Evolutionary conservation across 495 filamentous ascomycete genomes (phyloP), one percentile per base, ranked within the genome.

Genomic region (Glonium stellatum): DNA sequence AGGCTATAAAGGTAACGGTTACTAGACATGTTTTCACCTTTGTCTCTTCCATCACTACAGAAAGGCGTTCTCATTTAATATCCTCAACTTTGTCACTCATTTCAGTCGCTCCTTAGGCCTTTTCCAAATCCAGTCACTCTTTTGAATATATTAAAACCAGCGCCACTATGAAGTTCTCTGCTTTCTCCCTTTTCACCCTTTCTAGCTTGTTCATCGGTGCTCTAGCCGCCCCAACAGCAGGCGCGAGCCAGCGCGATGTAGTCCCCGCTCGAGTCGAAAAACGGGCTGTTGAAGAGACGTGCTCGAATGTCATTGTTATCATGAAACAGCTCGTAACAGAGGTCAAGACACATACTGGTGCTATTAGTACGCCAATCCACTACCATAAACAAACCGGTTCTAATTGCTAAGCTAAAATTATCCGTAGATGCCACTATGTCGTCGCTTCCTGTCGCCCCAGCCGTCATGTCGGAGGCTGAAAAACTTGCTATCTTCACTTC

Each of bases 41-140:
- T 10, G 6, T 1, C 13, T 5, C 9, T 22, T 19, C 22, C 44
- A 48, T 48, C 6, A 48, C 44, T 9, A 48, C 5, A 0, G 22
- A 18, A 48, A 48, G 5, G 44, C 13, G 18, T 48, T 48, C 5
- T 19, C 44, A 48, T 48, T n/a, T 31, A 6, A 6, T 31, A 31
- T 31, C 27, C 27, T 31, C 27, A 31, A 31, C 27, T 6, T 31
- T 31, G 27, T 31, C 27, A 31, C 44, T 48, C 44, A 48, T 22
- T n/a, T 22, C 44, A 48, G 44, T 48, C 44, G 44, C 44, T 48
- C 44, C 18, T 48, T 48, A 19, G 18, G 9, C 18, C 13, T 19
- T 48, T 15, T 48, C 44, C 44, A 5, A 48, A 48, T 48, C 44
- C 22, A 48, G 44, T 48, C 44, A 48, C 44, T 48, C 44, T 48